Evolutionary conservation across 257 asterid species (phyloP).

Genomic region (Primulina huaijiensis): DNA sequence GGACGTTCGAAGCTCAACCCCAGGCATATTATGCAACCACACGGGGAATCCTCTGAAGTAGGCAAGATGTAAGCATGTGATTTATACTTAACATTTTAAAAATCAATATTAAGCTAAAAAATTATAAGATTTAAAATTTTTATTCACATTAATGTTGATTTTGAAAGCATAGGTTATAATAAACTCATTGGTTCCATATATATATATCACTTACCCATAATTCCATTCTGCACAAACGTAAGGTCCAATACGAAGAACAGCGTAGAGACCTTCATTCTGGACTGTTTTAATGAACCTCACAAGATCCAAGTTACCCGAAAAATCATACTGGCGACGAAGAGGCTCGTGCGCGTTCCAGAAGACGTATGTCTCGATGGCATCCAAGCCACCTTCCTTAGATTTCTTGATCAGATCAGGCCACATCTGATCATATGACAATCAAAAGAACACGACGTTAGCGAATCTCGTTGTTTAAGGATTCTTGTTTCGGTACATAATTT

Average conservation of each 20-base stretch:
- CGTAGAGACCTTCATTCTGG: conserved; percentile 53
- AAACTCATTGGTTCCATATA: no score
- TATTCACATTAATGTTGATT: neutral
- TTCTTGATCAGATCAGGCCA: conserved; percentile 78
- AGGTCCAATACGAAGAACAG: conserved; percentile 78
- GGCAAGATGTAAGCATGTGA: neutral
- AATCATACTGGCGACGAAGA: conserved; percentile 58
- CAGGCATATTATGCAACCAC: conserved; percentile 68
- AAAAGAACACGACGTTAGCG: neutral
- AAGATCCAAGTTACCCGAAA: conserved; percentile 57
- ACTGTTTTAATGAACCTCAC: conserved; percentile 59
- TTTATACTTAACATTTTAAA: neutral
- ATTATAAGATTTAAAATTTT: neutral
- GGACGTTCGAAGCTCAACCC: conserved; percentile 51
- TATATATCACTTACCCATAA: conserved; percentile 47
- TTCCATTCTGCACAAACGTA: conserved; percentile 90
- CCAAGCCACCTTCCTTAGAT: conserved; percentile 71
- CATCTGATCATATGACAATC: conserved; percentile 40
- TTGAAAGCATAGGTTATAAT: no score
- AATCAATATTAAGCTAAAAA: neutral
- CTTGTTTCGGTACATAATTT: neutral
- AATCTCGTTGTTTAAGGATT: neutral
- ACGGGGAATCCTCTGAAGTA: conserved; percentile 64
- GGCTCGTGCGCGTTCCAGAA: conserved; percentile 87
- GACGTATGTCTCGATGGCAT: conserved; percentile 74